Evolutionary conservation across 441 rosid genomes (phyloP), one percentile per base, ranked within the genome.

Genomic region (Pelargonium australe): DNA sequence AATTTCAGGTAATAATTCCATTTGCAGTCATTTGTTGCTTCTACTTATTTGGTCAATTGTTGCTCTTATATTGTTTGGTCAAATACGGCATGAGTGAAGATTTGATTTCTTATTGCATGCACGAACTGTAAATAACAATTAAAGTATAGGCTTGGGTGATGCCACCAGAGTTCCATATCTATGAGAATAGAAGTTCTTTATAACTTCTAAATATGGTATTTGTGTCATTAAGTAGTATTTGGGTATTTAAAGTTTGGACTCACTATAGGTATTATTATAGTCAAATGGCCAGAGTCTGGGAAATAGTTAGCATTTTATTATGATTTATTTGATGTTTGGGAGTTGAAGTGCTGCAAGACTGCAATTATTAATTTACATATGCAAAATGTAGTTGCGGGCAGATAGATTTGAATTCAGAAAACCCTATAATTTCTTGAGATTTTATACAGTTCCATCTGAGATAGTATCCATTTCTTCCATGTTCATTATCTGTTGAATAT

Each of bases 1-100:
- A 92, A 80, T 79, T 80, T 79, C 95, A 95, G 96, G 99, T 92
- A 82, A 14, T 3, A 9, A 69, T 64, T 37, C 20, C 64, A 43
- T 47, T 17, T 67, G 31, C 49, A 17, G 13, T 31, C 12, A 17
- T 37, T 49, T 10, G 37, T 16, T 34, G 37, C 66, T 28, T 11
- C 67, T 8, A 44, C 40, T 34, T 34, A 34, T 34, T 34, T 34
- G 40, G 9, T 31, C 12, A 17, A n/a, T 49, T 10, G 37, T 16
- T 34, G 37, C 66, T 28, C 14, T 63, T 8, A 44, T 14, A 12
- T 3, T 68, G 4, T 23, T 57, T 11, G 64, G 60, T 66, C 47
- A 67, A 61, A 57, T 55, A n/a, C 34, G 23, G 43, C 41, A 40
- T 19, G 2, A 55, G 40, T 61, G 57, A 43, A 61, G 14, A 19